phyloP scores from a whole-genome alignment of 192 early-diverging fungal species.

The Rhizoclosmatium globosum region DNA sequence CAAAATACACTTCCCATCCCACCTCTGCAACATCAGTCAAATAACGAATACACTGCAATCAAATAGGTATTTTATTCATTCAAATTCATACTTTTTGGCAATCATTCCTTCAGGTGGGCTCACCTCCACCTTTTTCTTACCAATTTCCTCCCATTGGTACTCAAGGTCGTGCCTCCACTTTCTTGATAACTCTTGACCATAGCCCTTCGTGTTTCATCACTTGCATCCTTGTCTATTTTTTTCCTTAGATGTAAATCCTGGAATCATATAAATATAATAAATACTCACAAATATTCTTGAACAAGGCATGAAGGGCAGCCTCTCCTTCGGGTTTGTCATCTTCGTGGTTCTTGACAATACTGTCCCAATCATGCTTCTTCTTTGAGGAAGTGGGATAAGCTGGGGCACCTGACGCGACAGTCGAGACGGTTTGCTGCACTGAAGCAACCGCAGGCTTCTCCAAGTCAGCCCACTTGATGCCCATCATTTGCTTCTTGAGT shows the following conservation, averaged over 20 bases:
- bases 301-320: constrained; percentile 87
- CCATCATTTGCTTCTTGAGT: constrained; percentile 72
- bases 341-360: constrained; percentile 74
- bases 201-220: constrained; percentile 86
- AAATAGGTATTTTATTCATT: no score
- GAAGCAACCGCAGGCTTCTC: constrained; percentile 53
- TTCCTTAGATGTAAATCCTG: no score
- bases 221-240: constrained; percentile 73
- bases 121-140: constrained; percentile 82
- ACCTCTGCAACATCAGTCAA: no score
- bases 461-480: constrained; percentile 86
- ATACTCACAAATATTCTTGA: constrained; percentile 79
- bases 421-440: not conserved
- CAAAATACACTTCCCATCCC: no score
- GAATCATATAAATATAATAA: no score
- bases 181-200: constrained; percentile 99
- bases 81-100: constrained; percentile 71
- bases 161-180: constrained; percentile 91
- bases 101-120: constrained; percentile 93
- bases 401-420: constrained; percentile 56
- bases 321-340: constrained; percentile 91
- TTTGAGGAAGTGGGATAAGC: constrained; percentile 57
- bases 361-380: constrained; percentile 85
- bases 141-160: constrained; percentile 97
- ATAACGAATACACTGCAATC: no score